phyloP scores from a whole-genome alignment of 2,329 filamentous ascomycete genomes.

The Plectosphaerella cucumerina region DNA sequence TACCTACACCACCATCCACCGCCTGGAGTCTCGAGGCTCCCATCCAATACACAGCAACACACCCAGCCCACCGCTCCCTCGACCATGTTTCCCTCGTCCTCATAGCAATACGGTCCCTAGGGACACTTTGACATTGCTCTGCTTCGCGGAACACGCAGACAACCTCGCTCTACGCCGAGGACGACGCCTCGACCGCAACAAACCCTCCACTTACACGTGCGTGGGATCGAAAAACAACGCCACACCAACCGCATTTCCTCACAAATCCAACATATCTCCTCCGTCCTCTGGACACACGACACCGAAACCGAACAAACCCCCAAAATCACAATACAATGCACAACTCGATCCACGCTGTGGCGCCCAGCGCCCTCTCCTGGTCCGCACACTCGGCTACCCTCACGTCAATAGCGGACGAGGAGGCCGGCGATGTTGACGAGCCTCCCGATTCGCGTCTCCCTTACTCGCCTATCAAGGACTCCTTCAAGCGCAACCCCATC shows the following conservation, averaged over 20 bases:
- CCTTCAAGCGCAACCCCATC: conserved; percentile 44
- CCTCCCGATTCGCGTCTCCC: conserved; percentile 62
- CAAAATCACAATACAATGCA: conserved; percentile 26
- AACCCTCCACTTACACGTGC: not conserved
- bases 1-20: conserved; percentile 9
- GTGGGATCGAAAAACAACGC: too few species aligned
- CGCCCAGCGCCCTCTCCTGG: conserved; percentile 41
- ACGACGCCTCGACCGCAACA: not conserved
- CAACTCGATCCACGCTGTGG: conserved; percentile 28
- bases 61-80: conserved; percentile 1
- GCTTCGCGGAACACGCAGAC: not conserved
- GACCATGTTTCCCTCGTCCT: conserved; percentile 21
- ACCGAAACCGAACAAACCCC: not conserved
- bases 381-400: conserved; percentile 37
- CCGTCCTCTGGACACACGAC: not conserved
- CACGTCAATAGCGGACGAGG: conserved; percentile 46
- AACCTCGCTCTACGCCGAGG: too few species aligned
- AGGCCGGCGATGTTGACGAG: conserved; percentile 79
- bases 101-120: conserved; percentile 40
- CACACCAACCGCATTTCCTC: not conserved
- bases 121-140: conserved; percentile 26
- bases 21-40: not conserved
- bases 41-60: not conserved
- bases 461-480: conserved; percentile 22
- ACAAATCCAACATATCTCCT: not conserved